phyloP scores from a whole-genome alignment of 169 alveolate genomes.

The Plasmodium billcollinsi region DNA sequence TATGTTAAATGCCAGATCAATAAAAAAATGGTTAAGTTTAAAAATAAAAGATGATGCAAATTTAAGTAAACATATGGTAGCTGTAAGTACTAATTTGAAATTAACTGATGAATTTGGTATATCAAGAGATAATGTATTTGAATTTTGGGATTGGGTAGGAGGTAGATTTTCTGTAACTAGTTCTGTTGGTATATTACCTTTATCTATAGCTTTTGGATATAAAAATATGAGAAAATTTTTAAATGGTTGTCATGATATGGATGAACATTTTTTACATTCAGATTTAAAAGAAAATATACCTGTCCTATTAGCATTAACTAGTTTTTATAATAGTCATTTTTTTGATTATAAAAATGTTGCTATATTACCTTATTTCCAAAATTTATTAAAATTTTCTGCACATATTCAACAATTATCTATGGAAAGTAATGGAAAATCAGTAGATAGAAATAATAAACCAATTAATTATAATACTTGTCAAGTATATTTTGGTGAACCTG shows the following conservation, averaged over 20 bases:
- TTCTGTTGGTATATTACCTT: conserved; percentile 99
- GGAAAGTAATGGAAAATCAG: conserved; percentile 98
- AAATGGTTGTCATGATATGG: conserved; percentile 91
- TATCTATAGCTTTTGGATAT: conserved; percentile 94
- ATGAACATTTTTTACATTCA: conserved; percentile 90
- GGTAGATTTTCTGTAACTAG: conserved; percentile 98
- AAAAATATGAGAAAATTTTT: conserved; percentile 90
- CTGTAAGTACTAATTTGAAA: conserved; percentile 95
- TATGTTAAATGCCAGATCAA: conserved; percentile 96
- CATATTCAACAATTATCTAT: conserved; percentile 98
- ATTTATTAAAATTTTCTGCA: conserved; percentile 94
- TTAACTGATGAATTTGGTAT: conserved; percentile 96
- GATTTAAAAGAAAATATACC: conserved; percentile 93
- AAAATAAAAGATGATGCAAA: conserved; percentile 80
- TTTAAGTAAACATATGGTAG: conserved; percentile 92
- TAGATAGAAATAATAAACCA: conserved; percentile 88
- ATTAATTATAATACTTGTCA: conserved; percentile 92
- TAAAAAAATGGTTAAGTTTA: conserved; percentile 92
- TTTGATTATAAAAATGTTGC: conserved; percentile 94
- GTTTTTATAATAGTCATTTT: conserved; percentile 95
- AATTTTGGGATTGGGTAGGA: conserved; percentile 99
- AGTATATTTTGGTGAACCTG: conserved; percentile 99
- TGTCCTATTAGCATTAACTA: conserved; percentile 94
- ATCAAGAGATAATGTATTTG: conserved; percentile 94
- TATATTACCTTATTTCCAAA: conserved; percentile 98